A percentile compares a stretch with the other conserved stretches of the same genome.
These are phyloP conservation scores for Clitopilus hobsonii DNA, from an alignment of 768 basidiomycete species.

Conservation along the genomic window DNA sequence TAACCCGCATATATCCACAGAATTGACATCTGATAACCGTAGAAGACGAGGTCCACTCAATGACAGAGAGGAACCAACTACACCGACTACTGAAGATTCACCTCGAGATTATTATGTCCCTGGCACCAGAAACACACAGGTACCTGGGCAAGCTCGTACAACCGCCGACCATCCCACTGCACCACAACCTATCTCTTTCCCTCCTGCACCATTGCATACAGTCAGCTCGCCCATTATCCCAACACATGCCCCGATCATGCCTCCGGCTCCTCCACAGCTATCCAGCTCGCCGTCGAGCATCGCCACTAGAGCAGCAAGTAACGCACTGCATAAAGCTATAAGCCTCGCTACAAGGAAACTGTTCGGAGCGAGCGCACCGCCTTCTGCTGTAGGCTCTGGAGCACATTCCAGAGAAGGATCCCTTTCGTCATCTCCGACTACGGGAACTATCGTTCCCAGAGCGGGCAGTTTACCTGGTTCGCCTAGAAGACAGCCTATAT, in stretches of 20 bases:
- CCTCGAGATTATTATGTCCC: conserved; percentile 26
- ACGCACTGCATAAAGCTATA: conserved; percentile 76
- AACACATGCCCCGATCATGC: conserved; percentile 16
- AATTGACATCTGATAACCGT: conserved; percentile 57
- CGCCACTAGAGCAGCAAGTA: conserved; percentile 61
- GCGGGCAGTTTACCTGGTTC: conserved; percentile 20
- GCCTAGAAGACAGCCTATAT: conserved; percentile 50
- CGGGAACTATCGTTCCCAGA: background rate
- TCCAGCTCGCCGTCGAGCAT: conserved; percentile 62
- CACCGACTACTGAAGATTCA: conserved; percentile 44
- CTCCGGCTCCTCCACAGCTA: conserved; percentile 36
- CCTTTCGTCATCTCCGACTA: background rate
- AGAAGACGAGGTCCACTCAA: conserved; percentile 38
- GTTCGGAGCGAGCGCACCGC: conserved; percentile 46
- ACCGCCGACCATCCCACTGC: conserved; percentile 16
- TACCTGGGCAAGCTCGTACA: conserved; percentile 15
- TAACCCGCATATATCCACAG: conserved; percentile 29
- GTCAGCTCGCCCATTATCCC: conserved; percentile 20
- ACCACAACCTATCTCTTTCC: conserved; percentile 48
- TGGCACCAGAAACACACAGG: background rate
- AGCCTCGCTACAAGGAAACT: conserved; percentile 78
- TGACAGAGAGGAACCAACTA: conserved; percentile 47
- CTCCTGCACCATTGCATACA: conserved; percentile 49
- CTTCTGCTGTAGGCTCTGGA: background rate
- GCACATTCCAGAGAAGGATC: background rate